Base-by-base conservation (phyloP, 495 filamentous ascomycete species). In the Aspergillus saccharolyticus region DNA sequence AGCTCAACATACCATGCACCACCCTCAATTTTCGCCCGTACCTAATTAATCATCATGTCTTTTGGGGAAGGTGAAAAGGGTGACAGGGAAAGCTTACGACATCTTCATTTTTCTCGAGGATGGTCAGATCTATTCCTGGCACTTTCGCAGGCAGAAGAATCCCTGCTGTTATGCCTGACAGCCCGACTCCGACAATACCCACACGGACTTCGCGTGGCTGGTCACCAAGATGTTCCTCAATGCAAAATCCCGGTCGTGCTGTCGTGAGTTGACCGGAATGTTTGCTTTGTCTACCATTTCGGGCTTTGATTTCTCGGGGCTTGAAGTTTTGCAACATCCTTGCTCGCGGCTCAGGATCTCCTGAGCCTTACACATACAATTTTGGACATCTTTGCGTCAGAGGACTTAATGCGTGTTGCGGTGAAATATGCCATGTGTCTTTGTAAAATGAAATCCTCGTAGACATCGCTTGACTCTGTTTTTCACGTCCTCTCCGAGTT, bases 61-160 rank as follows among this genome's bases (percentile, higher is more conserved):
- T 19, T 18, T 30, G 19, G 53, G 4, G 44, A 20, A 3, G 39
- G 2, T 19, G 4, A 42, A 48, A 22, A 20, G 16, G 16, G 20
- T 8, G 33, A 12, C 5, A 39, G 33, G 33, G 33, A 12, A 5
- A 5, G 64, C 76, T 25, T 73, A 79, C 79, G 55, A 82, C 73
- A 52, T 82, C 80, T 6, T 65, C 57, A 58, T 84, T 83, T 63
- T 82, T 83, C 43, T 84, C 81, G 33, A 76, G 80, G 16, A 84
- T 79, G 16, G 74, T 72, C 24, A 85, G 60, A 42, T 83, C 70
- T 19, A 84, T 63, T 0, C 75, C 72, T 0, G 78, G 79, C 18
- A 83, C 61, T 50, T 82, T 82, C 7, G 65, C 71, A 2, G 79
- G 80, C 0, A 83, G 64, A 25, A 83, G 53, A 19, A 76, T 63